phyloP scores from a whole-genome alignment of 768 basidiomycete species.

The Amanita pallidorosea region DNA sequence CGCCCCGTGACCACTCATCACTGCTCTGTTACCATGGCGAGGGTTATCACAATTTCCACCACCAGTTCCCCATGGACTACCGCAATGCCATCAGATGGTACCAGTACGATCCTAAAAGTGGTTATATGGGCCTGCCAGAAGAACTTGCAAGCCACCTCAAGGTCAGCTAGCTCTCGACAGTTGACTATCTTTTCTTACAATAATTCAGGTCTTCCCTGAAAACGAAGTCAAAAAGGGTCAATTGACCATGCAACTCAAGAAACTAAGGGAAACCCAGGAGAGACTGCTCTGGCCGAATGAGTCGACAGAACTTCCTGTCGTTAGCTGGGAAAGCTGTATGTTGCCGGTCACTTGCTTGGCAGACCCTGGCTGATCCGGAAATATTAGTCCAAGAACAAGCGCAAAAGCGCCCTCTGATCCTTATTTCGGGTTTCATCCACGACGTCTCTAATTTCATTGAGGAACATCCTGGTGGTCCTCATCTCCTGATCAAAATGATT shows the following conservation, averaged over 20 bases:
- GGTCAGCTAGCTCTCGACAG: conserved; percentile 15
- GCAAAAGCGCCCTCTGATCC: conserved; percentile 68
- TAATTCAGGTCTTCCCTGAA: conserved; percentile 33
- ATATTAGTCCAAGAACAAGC: conserved; percentile 66
- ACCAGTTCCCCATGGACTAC: conserved; percentile 95
- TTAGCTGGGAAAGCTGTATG: conserved; percentile 82
- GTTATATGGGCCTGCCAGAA: conserved; percentile 58
- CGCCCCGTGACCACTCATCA: conserved; percentile 84
- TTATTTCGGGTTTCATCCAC: conserved; percentile 89
- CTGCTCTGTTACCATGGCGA: conserved; percentile 84
- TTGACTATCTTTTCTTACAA: background rate
- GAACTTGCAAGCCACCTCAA: conserved; percentile 65
- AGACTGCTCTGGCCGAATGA: conserved; percentile 71
- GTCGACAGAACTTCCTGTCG: conserved; percentile 63
- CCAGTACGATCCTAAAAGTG: conserved; percentile 89
- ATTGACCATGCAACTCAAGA: conserved; percentile 90
- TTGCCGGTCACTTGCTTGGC: conserved; percentile 6
- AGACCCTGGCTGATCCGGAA: background rate
- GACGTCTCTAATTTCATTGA: conserved; percentile 78
- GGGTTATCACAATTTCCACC: conserved; percentile 98
- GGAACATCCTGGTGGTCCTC: conserved; percentile 87
- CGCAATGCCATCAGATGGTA: conserved; percentile 93
- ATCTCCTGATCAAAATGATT: conserved; percentile 73
- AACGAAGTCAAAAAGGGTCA: conserved; percentile 76
- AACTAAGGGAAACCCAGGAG: conserved; percentile 70